These are phyloP conservation scores for Sporothrix globosa DNA, from an alignment of 2,329 filamentous ascomycete species.

Conservation along the genomic window DNA sequence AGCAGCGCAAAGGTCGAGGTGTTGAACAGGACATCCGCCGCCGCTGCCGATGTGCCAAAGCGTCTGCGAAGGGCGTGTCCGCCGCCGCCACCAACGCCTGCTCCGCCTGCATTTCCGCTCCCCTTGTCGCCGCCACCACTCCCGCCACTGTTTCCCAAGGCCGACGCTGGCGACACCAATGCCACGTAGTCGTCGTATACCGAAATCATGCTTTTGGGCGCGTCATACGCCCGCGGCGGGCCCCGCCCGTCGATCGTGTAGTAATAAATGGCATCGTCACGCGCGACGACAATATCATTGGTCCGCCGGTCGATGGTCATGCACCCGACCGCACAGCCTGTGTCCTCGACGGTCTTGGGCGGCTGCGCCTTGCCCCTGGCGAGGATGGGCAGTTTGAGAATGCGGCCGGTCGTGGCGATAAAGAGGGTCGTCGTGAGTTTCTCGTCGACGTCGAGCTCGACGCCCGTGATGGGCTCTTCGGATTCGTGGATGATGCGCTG, in stretches of 20 bases:
- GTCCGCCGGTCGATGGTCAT: conserved; percentile 83
- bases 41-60: conserved; percentile 71
- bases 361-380: conserved; percentile 88
- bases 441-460: conserved; percentile 70
- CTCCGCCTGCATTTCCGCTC: background rate
- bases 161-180: conserved; percentile 74
- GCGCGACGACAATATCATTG: conserved; percentile 85
- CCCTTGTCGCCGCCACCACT: background rate
- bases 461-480: conserved; percentile 91
- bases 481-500: conserved; percentile 96
- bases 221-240: conserved; percentile 87
- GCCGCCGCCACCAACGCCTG: background rate
- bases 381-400: conserved; percentile 83
- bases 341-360: conserved; percentile 84
- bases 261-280: conserved; percentile 94
- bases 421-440: conserved; percentile 79
- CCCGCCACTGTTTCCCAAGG: conserved; percentile 41
- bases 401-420: conserved; percentile 85
- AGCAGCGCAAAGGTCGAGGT: conserved; percentile 87
- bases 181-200: conserved; percentile 85
- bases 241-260: conserved; percentile 85
- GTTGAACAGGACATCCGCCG: conserved; percentile 78
- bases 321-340: conserved; percentile 89
- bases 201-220: conserved; percentile 79
- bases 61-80: conserved; percentile 66